Conservation (phyloP, 2,329 filamentous ascomycete species). For the Aspergillaceae sp. region DNA sequence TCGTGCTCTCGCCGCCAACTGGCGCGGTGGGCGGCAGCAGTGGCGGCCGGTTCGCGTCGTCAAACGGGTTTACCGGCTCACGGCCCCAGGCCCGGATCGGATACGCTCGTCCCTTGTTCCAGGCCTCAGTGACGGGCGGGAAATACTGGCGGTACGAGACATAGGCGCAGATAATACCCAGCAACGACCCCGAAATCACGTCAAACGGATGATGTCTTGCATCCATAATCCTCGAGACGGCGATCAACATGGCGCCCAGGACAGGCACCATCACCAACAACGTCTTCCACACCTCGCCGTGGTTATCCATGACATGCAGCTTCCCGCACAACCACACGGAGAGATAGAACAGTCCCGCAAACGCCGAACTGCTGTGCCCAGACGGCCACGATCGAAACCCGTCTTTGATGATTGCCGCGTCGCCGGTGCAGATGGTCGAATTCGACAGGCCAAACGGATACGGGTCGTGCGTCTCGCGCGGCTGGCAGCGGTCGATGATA, state of each 20-base stretch:
- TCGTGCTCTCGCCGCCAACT: conserved; percentile 10
- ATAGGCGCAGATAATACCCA: conserved; percentile 47
- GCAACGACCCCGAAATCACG: conserved; percentile 46
- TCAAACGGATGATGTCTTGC: conserved; percentile 55
- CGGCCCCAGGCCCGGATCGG: conserved; percentile 51
- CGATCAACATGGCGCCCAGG: conserved; percentile 47
- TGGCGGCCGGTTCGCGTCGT: conserved; percentile 1
- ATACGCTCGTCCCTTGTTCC: conserved; percentile 51
- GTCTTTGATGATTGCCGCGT: conserved; percentile 47
- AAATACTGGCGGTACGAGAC: conserved; percentile 53
- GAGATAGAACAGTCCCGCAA: conserved; percentile 52
- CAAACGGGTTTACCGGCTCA: conserved; percentile 26
- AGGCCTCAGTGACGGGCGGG: conserved; percentile 46
- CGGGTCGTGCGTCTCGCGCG: conserved; percentile 24
- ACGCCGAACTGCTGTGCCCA: conserved; percentile 38
- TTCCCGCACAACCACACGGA: conserved; percentile 53
- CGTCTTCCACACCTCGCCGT: conserved; percentile 53
- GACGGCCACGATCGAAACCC: conserved; percentile 53
- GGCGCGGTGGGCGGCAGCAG: no score
- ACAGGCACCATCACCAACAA: conserved; percentile 47
- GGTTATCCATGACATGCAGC: conserved; percentile 51
- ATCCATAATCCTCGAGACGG: conserved; percentile 53
- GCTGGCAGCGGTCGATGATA: conserved; percentile 48
- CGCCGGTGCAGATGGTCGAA: conserved; percentile 43
- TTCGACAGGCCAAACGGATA: conserved; percentile 36